phyloP scores from a whole-genome alignment of 2,329 filamentous ascomycete genomes.

The Ascochyta rabiei region DNA sequence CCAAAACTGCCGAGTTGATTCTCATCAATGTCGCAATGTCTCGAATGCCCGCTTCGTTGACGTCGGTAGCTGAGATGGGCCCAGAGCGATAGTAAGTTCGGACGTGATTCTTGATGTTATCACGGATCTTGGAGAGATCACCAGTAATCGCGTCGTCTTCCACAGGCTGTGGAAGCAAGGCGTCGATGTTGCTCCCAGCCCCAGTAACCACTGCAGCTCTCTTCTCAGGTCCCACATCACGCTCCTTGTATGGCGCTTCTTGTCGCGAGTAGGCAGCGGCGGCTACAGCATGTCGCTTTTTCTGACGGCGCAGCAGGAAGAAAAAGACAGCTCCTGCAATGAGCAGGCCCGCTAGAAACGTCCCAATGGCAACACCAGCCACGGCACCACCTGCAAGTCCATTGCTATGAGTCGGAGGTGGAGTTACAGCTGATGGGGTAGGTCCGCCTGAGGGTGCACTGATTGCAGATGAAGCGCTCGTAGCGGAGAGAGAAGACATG shows the following conservation, averaged over 20 bases:
- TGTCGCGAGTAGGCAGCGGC: not conserved
- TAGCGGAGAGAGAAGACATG: too few species aligned
- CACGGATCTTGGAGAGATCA: conserved; percentile 30
- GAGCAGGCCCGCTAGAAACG: conserved; percentile 22
- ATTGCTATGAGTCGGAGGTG: not conserved
- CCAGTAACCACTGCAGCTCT: not conserved
- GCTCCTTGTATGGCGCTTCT: not conserved
- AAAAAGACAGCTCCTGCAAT: conserved; percentile 20
- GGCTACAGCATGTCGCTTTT: not conserved
- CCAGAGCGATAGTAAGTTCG: conserved; percentile 27
- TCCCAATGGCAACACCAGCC: conserved; percentile 29
- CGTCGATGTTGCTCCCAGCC: conserved; percentile 10
- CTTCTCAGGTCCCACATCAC: not conserved
- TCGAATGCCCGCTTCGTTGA: conserved; percentile 14
- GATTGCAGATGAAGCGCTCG: not conserved
- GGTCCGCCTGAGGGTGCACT: too few species aligned
- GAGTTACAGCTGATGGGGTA: too few species aligned
- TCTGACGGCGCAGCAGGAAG: conserved; percentile 22
- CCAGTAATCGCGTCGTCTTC: conserved; percentile 29
- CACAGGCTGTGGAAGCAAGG: conserved; percentile 29
- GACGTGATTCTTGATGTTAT: conserved; percentile 36
- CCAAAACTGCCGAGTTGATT: not conserved
- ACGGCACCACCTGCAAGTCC: conserved; percentile 20
- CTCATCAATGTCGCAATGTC: conserved; percentile 2
- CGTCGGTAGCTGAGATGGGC: not conserved